Conservation (phyloP, 164 flowering plant species). For the Cinnamomum micranthum region DNA sequence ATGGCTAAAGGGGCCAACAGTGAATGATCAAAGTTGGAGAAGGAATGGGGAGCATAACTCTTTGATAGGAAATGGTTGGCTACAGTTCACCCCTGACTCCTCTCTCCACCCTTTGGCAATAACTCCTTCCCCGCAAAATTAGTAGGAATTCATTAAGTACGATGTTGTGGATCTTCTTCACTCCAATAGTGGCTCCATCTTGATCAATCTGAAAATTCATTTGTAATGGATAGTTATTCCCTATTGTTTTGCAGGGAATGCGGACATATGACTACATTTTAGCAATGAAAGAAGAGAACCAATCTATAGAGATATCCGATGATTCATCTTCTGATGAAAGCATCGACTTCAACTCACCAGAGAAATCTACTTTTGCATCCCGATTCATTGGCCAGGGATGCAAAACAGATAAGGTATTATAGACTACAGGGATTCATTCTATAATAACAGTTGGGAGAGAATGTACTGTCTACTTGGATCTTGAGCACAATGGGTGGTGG, state of each 20-base stretch:
- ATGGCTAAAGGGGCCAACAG: too few relatives aligned
- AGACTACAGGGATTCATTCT: background rate
- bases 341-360: conserved; percentile 55
- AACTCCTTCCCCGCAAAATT: too few relatives aligned
- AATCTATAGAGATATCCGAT: conserved; percentile 45
- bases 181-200: background rate
- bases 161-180: background rate
- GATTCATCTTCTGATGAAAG: conserved; percentile 78
- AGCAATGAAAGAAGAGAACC: conserved; percentile 85
- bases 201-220: background rate
- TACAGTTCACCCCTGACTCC: too few relatives aligned
- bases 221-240: background rate
- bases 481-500: background rate
- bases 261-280: conserved; percentile 90
- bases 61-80: too few relatives aligned
- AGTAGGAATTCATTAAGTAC: too few relatives aligned
- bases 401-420: conserved; percentile 41
- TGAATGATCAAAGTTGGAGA: too few relatives aligned
- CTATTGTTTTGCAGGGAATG: conserved; percentile 61
- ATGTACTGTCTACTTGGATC: background rate
- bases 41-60: too few relatives aligned
- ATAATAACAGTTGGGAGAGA: background rate
- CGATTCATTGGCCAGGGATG: conserved; percentile 41
- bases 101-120: too few relatives aligned
- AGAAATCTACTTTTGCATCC: conserved; percentile 43